Conservation (phyloP, 2,329 filamentous ascomycete species). For the Stenocarpella maydis region DNA sequence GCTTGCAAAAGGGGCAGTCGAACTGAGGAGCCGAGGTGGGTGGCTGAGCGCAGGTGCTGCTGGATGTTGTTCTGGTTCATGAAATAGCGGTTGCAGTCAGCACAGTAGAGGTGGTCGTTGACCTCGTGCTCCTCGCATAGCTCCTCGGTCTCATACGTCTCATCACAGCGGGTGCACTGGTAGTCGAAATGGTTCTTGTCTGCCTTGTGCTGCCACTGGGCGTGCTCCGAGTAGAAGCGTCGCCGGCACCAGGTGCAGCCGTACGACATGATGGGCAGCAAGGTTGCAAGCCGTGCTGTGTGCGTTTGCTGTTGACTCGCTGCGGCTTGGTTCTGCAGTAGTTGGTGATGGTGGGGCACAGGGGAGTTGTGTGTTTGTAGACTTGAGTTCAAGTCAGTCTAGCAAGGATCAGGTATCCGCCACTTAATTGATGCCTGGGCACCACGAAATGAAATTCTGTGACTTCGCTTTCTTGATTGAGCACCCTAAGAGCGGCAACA, state of each 20-base stretch:
- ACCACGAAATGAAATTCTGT: too few relatives aligned
- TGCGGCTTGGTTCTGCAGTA: too few relatives aligned
- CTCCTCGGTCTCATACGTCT: conserved; percentile 11
- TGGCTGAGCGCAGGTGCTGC: conserved; percentile 63
- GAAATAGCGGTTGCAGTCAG: conserved; percentile 24
- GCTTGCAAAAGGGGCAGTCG: conserved; percentile 64
- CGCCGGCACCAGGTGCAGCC: conserved; percentile 19
- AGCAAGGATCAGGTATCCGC: too few relatives aligned
- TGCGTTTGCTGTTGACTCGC: background rate
- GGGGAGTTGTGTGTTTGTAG: too few relatives aligned
- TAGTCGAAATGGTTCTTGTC: conserved; percentile 25
- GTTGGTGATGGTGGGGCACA: background rate
- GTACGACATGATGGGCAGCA: conserved; percentile 3
- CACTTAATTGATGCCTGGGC: too few relatives aligned
- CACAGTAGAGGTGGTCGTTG: conserved; percentile 26
- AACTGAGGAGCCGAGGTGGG: conserved; percentile 55
- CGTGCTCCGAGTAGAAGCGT: background rate
- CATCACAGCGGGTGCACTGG: conserved; percentile 1
- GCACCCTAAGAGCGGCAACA: too few relatives aligned
- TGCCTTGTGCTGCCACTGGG: conserved; percentile 27
- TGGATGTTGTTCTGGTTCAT: conserved; percentile 39
- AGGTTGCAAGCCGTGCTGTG: background rate
- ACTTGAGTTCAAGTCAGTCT: too few relatives aligned
- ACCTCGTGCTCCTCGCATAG: conserved; percentile 18
- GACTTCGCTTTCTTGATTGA: too few relatives aligned